Percentiles rank a stretch among this genome's conserved stretches.
phyloP scores from a whole-genome alignment of 2,329 filamentous ascomycete species.

The Boeremia exigua region DNA sequence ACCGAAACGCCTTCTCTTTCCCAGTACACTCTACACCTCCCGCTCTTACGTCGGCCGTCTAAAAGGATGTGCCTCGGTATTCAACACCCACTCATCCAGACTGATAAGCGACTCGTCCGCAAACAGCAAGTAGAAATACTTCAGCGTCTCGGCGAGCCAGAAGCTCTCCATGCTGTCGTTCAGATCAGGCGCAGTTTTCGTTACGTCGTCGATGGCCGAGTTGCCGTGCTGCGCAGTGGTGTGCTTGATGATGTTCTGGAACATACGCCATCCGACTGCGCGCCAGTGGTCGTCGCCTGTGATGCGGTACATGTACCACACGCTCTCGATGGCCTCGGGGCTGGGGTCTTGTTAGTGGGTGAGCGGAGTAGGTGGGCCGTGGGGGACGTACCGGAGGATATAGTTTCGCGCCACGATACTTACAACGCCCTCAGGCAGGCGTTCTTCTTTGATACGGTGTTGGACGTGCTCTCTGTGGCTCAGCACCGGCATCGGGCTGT shows the following conservation, averaged over 20 bases:
- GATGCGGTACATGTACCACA: slow-evolving; percentile 78
- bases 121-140: slow-evolving; percentile 71
- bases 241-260: slow-evolving; percentile 65
- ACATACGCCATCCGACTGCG: slow-evolving; percentile 78
- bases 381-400: slow-evolving; percentile 60
- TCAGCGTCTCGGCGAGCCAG: slow-evolving; percentile 73
- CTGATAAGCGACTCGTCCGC: slow-evolving; percentile 64
- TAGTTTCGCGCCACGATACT: slow-evolving; percentile 64
- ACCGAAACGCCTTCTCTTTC: not conserved
- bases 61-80: slow-evolving; percentile 56
- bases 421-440: slow-evolving; percentile 62
- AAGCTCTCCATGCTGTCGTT: slow-evolving; percentile 76
- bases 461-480: slow-evolving; percentile 46
- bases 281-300: slow-evolving; percentile 71
- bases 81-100: slow-evolving; percentile 70
- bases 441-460: slow-evolving; percentile 49
- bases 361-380: not conserved
- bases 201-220: slow-evolving; percentile 71
- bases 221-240: slow-evolving; percentile 69
- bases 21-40: no score
- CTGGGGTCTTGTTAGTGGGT: slow-evolving; percentile 25
- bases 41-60: slow-evolving; percentile 32
- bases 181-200: slow-evolving; percentile 51
- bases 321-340: slow-evolving; percentile 80
- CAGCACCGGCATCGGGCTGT: slow-evolving; percentile 38